Evolutionary conservation across 176 grass and related monocot species (phyloP), one percentile per base, ranked within the genome.

Genomic region (Eleusine coracana): DNA sequence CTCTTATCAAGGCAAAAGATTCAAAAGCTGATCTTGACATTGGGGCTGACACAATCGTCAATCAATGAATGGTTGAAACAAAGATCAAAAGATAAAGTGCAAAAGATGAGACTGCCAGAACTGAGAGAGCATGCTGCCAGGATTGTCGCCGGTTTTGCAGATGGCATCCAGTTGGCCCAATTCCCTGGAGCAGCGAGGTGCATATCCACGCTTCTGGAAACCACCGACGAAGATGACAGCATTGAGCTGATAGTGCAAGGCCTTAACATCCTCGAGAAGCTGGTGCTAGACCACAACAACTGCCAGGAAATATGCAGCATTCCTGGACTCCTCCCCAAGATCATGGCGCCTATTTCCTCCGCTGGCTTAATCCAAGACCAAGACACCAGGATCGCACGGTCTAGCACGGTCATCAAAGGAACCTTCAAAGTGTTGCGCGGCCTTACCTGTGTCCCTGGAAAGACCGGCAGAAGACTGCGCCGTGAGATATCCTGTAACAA

Each of bases 181-280:
- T 72, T 49, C 44, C 70, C 70, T 16, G 70, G 44, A 1, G 63
- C 63, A 3, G 3, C 14, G 34, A 28, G 25, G 29, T 66, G 12
- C 25, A 6, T 72, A 21, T 72, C 44, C 10, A 29, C 70, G 3
- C 42, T 72, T 41, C 44, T 72, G 5, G 70, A 72, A 29, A 7
- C 44, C 25, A 50, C 44, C 21, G 23, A 40, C 36, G 50, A 18
- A 23, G 10, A n/a, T 12, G 10, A 3, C 21, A 16, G 67, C 38
- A 73, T 15, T 5, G 39, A 82, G 80, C 10, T 73, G 3, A 82
- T 82, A 10, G 23, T 82, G 5, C 80, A 46, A 63, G 80, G 80
- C 54, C 7, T 82, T 17, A 8, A n/a, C 2, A 62, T 72, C 39
- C 54, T 82, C 0, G 54, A 82, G 80, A 72, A 15, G 23, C 68